Evolutionary conservation across 257 asterid genomes (phyloP), one percentile per base, ranked within the genome.

Genomic region (Verbena officinalis): DNA sequence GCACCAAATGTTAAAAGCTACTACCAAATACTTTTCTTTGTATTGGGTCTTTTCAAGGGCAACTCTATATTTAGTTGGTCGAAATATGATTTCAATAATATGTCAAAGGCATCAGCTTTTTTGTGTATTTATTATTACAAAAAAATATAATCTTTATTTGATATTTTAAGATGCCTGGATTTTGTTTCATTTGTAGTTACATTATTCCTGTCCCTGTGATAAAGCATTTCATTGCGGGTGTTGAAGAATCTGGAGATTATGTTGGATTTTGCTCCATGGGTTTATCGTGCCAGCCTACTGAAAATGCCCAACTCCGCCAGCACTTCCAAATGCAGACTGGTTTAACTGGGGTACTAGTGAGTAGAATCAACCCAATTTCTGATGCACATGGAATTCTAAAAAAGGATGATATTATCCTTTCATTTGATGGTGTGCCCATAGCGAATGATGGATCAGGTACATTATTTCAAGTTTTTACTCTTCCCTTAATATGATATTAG

Each of bases 401-500:
- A 65, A 89, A 89, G 71, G 97, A 93, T 12, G 97, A 93, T 69
- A 80, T 93, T 34, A 34, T 93, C 72, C 96, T 93, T 71, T 83
- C 98, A 31, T 93, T 93, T 78, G 98, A 93, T 78, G 95, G 95
- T 60, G 83, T 81, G 43, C 89, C 84, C 59, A 81, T 93, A 62
- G 98, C 97, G 53, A 87, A 90, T 73, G 98, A 93, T 75, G 98
- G 97, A 75, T 89, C 98, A 79, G 97, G 98, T 92, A 74, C 9
- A 50, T 34, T n/a, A n/a, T n/a, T 61, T 59, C 49, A 45, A 64
- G 30, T 55, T 22, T 53, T 5, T 67, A 14, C 30, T 45, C 14
- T 64, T 27, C 59, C 69, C 33, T 27, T 27, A 27, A 27, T 27
- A 27, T 2, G 33, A 27, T 27, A 27, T n/a, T n/a, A n/a, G n/a